These are phyloP conservation scores for Puccinia brachypodii DNA, from an alignment of 1,284 basidiomycete species.

Conservation along the genomic window DNA sequence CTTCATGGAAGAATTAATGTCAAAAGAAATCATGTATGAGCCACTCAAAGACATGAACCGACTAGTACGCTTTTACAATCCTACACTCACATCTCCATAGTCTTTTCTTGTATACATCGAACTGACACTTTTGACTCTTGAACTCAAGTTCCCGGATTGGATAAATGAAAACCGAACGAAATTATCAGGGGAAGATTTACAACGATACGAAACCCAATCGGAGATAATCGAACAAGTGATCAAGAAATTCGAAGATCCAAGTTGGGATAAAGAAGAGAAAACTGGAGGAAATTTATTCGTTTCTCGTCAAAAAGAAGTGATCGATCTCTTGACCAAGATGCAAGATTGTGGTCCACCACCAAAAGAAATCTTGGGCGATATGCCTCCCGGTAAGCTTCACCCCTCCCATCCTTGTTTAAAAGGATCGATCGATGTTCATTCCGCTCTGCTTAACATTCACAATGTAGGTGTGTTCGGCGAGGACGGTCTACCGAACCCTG, in stretches of 20 bases:
- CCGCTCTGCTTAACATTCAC: background rate
- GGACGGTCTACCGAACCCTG: conserved; percentile 42
- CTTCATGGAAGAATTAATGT: conserved; percentile 93
- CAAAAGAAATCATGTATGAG: conserved; percentile 87
- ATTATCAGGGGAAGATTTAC: conserved; percentile 66
- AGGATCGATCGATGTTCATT: background rate
- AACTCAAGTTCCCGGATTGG: conserved; percentile 75
- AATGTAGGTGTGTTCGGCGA: conserved; percentile 37
- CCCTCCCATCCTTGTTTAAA: background rate
- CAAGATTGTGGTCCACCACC: conserved; percentile 84
- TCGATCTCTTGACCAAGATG: conserved; percentile 66
- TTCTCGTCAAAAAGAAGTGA: conserved; percentile 63
- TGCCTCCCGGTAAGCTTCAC: conserved; percentile 69
- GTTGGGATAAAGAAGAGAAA: conserved; percentile 53
- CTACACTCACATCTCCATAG: background rate
- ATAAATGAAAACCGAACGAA: conserved; percentile 63
- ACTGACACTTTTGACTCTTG: background rate
- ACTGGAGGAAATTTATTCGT: conserved; percentile 63
- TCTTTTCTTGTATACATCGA: background rate
- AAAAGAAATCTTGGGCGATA: conserved; percentile 82
- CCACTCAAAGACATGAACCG: conserved; percentile 83
- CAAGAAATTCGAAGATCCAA: conserved; percentile 69
- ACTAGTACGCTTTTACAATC: conserved; percentile 64
- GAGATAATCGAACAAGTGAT: conserved; percentile 68
- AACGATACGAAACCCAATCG: conserved; percentile 71